Conservation (phyloP, 192 early-diverging fungal species). For the Entomortierella beljakovae region DNA sequence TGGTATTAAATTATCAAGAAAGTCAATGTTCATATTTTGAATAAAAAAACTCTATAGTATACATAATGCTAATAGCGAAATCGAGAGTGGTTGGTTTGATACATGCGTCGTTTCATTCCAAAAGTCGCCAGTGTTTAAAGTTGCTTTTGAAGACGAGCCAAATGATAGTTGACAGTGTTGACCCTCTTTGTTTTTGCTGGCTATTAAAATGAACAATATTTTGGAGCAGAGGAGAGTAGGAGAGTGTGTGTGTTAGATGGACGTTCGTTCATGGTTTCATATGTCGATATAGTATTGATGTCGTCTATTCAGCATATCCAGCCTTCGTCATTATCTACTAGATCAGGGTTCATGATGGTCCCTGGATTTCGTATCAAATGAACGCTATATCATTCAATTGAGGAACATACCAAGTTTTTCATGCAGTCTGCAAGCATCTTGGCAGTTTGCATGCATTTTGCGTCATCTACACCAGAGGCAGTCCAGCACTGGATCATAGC, state of each 20-base stretch:
- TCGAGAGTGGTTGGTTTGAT: background rate
- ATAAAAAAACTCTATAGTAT: too few relatives aligned
- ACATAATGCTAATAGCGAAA: too few relatives aligned
- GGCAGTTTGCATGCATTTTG: conserved; percentile 60
- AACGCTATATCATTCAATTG: background rate
- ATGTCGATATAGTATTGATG: too few relatives aligned
- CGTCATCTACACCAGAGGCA: conserved; percentile 62
- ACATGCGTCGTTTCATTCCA: background rate
- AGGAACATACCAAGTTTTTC: conserved; percentile 62
- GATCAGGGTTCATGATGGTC: background rate
- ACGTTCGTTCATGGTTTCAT: too few relatives aligned
- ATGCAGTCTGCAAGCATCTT: conserved; percentile 67
- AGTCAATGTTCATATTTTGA: too few relatives aligned
- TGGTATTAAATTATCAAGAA: too few relatives aligned
- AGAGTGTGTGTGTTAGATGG: too few relatives aligned
- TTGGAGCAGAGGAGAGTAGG: background rate
- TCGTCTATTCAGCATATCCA: too few relatives aligned
- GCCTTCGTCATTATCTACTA: too few relatives aligned
- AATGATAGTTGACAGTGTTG: conserved; percentile 68
- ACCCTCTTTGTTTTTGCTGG: conserved; percentile 56
- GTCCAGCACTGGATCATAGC: conserved; percentile 73
- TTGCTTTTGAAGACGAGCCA: conserved; percentile 68
- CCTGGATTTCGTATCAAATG: background rate
- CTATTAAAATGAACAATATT: conserved; percentile 33
- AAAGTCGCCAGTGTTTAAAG: conserved; percentile 46